Evolutionary conservation across 306 rosid species (phyloP).

Genomic region (Begonia masoniana): DNA sequence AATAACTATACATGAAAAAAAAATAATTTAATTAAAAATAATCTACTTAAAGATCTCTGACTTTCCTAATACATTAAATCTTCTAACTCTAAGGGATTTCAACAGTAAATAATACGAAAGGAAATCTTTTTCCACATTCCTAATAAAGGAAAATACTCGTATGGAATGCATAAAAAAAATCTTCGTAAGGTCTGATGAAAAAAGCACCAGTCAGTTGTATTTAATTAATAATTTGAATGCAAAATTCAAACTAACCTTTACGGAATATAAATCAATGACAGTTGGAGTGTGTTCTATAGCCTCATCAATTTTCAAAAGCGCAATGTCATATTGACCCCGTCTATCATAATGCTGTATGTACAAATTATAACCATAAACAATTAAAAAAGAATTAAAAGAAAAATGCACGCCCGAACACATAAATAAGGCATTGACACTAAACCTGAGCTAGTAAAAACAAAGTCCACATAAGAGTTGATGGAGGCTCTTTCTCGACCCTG

Average conservation of each 20-base stretch:
- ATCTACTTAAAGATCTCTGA: too few relatives aligned
- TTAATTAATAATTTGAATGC: neutral
- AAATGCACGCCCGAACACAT: neutral
- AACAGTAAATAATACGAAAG: too few relatives aligned
- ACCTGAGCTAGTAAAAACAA: constrained; percentile 95
- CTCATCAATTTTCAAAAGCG: constrained; percentile 76
- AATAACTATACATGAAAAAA: too few relatives aligned
- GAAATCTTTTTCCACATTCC: too few relatives aligned
- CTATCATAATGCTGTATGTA: constrained; percentile 87
- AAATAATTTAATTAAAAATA: too few relatives aligned
- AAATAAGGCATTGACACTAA: constrained; percentile 11
- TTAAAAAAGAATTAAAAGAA: neutral
- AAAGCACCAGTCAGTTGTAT: neutral
- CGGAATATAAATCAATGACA: constrained; percentile 90
- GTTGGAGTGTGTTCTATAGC: constrained; percentile 92
- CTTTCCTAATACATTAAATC: too few relatives aligned
- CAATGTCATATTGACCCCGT: constrained; percentile 60
- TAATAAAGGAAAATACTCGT: too few relatives aligned
- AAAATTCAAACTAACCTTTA: constrained; percentile 42
- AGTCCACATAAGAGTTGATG: constrained; percentile 92
- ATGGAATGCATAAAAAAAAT: too few relatives aligned
- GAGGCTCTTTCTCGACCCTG: constrained; percentile 77
- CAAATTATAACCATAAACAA: constrained; percentile 10
- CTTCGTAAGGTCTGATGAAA: too few relatives aligned
- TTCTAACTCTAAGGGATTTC: too few relatives aligned